Evolutionary conservation across 306 rosid genomes (phyloP).

Genomic region (Castanospermum australe): DNA sequence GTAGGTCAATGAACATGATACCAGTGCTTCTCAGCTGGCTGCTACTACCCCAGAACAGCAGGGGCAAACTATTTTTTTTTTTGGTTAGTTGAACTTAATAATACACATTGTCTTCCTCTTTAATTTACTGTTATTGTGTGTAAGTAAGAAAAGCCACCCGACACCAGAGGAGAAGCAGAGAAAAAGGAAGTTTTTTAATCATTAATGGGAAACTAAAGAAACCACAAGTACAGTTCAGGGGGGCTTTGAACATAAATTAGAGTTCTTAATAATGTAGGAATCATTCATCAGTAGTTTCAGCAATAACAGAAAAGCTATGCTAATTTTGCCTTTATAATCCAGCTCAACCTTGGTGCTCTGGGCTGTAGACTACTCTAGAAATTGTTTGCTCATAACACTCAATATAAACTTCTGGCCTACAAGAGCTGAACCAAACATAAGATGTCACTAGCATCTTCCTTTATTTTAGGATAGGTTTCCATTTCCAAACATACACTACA

Average conservation of each 20-base stretch:
- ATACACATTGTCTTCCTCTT: constrained; percentile 1
- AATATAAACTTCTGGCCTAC: neutral
- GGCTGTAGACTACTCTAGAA: neutral
- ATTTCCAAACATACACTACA: constrained; percentile 4
- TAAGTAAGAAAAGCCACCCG: neutral
- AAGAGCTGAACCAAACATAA: neutral
- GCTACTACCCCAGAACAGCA: neutral
- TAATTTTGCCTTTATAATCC: neutral
- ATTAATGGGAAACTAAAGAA: too few relatives aligned
- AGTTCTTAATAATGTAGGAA: neutral
- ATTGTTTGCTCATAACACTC: neutral
- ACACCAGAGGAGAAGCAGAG: neutral
- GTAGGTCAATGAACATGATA: constrained; percentile 26
- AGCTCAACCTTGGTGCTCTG: neutral
- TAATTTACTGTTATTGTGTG: neutral
- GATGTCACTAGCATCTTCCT: neutral
- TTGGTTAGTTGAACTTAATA: neutral
- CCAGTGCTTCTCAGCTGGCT: constrained; percentile 5
- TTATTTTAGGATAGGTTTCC: neutral
- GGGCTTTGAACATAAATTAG: too few relatives aligned
- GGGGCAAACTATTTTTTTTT: neutral
- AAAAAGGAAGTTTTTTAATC: neutral
- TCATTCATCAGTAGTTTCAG: constrained; percentile 11
- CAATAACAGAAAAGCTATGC: constrained; percentile 13
- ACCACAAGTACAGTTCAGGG: too few relatives aligned